phyloP scores from a whole-genome alignment of 129 eudicot genomes.

The Centella asiatica region DNA sequence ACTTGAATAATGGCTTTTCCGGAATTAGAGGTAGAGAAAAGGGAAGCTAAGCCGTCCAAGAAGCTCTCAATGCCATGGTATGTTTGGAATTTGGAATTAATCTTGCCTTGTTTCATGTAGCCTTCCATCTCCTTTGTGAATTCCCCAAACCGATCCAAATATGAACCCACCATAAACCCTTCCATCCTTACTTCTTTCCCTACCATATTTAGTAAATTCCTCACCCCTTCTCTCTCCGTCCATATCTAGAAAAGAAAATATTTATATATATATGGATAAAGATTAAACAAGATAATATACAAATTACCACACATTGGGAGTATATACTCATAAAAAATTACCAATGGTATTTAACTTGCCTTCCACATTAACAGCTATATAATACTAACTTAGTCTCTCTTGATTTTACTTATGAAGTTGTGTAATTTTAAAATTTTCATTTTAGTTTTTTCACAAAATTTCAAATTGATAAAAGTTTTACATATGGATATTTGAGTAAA shows the following conservation, averaged over 20 bases:
- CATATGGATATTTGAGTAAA: no score
- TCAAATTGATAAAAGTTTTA: no score
- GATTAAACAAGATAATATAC: no score
- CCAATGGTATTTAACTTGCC: no score
- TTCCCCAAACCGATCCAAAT: slow-evolving; percentile 22
- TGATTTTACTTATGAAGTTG: no score
- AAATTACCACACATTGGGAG: no score
- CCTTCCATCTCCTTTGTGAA: slow-evolving; percentile 28
- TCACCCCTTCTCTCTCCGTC: slow-evolving; percentile 36
- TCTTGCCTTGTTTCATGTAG: slow-evolving; percentile 28
- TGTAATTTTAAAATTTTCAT: no score
- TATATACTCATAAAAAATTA: no score
- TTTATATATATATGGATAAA: no score
- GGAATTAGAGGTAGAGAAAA: slow-evolving; percentile 33
- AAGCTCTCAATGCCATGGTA: slow-evolving; percentile 40
- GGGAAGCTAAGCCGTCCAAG: slow-evolving; percentile 28
- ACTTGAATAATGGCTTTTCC: slow-evolving; percentile 40
- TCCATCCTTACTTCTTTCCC: slow-evolving; percentile 44
- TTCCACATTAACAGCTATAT: no score
- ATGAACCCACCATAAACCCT: slow-evolving; percentile 34
- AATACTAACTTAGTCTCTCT: no score
- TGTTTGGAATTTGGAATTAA: slow-evolving; percentile 23
- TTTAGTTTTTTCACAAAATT: no score
- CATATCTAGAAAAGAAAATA: slow-evolving; percentile 15
- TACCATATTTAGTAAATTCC: slow-evolving; percentile 29